Evolutionary conservation across 371 early-diverging fungal genomes (phyloP).

Genomic region (Apophysomyces sp.): DNA sequence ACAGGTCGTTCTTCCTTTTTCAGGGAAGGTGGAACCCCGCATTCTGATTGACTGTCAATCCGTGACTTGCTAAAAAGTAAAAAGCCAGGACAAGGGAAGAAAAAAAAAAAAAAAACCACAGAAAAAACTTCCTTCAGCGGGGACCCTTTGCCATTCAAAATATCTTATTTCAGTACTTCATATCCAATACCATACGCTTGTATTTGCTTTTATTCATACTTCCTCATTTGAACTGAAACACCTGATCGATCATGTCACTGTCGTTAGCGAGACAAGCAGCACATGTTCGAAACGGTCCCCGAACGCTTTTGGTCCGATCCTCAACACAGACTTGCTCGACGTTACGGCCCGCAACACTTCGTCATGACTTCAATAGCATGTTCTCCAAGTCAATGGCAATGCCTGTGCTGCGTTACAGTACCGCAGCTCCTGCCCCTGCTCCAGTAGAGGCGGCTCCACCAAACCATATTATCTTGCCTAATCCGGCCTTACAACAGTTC

Average conservation of each 20-base stretch:
- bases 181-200: slow-evolving; percentile 1
- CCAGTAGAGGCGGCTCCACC: not conserved
- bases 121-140: slow-evolving; percentile 1
- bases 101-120: not conserved
- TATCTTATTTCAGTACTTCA: not conserved
- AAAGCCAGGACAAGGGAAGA: not conserved
- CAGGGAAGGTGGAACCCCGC: too few species aligned
- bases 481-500: slow-evolving; percentile 29
- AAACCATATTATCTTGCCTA: slow-evolving; percentile 37
- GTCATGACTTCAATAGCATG: not conserved
- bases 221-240: not conserved
- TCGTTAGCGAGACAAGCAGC: slow-evolving; percentile 20
- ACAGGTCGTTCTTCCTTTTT: too few species aligned
- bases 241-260: slow-evolving; percentile 14
- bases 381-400: not conserved
- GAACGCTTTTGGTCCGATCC: not conserved
- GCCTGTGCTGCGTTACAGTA: not conserved
- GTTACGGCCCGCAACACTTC: not conserved
- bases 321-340: not conserved
- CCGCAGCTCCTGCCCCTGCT: slow-evolving; percentile 3
- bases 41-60: too few species aligned
- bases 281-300: slow-evolving; percentile 1
- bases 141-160: not conserved
- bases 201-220: not conserved
- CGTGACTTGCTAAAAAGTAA: not conserved